Percentiles rank a stretch among this genome's conserved stretches.
Evolutionary conservation across 2,329 filamentous ascomycete species (phyloP).

Genomic region (Verticillium tricorpus): DNA sequence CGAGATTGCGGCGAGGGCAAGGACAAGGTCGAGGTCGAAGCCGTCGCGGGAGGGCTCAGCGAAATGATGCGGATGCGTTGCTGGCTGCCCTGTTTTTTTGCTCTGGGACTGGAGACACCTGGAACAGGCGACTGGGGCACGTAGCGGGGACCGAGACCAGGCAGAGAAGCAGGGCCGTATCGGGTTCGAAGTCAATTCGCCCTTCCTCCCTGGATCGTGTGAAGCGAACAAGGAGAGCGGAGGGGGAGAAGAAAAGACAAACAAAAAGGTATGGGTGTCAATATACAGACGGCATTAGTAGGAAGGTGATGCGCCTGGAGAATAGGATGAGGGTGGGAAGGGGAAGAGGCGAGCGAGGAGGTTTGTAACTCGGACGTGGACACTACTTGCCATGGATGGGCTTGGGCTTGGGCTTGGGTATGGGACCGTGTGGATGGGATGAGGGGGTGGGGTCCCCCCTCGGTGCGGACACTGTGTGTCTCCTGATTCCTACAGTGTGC

Average conservation of each 20-base stretch:
- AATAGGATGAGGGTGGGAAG: constrained; percentile 12
- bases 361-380: background rate
- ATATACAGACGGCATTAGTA: constrained; percentile 16
- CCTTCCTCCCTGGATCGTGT: constrained; percentile 9
- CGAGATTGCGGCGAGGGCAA: background rate
- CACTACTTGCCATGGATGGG: too few species aligned
- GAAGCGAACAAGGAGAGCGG: constrained; percentile 6
- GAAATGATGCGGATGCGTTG: background rate
- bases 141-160: background rate
- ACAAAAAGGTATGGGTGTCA: constrained; percentile 13
- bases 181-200: constrained; percentile 5
- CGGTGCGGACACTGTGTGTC: background rate
- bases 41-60: background rate
- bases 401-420: background rate
- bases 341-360: constrained; percentile 3
- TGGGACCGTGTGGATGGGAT: background rate
- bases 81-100: constrained; percentile 4
- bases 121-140: background rate
- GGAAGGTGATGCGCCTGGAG: constrained; percentile 14
- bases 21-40: background rate
- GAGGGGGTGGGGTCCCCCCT: background rate
- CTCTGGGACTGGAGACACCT: background rate
- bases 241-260: constrained; percentile 9
- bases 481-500: background rate
- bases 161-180: background rate